Evolutionary conservation across 345 rosid genomes (phyloP).

Genomic region (Murraya koenigii): DNA sequence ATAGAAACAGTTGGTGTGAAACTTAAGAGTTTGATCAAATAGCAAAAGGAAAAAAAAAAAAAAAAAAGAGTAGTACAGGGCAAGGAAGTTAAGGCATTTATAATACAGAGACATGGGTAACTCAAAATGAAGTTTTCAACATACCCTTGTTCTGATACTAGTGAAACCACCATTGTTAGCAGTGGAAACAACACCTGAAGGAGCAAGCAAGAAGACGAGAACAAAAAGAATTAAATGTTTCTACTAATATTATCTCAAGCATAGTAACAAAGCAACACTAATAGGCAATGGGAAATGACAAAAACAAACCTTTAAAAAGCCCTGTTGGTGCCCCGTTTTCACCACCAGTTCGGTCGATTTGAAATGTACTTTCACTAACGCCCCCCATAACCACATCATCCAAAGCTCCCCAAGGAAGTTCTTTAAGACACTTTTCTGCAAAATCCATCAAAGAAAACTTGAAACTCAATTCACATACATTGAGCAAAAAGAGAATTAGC

Average conservation of each 20-base stretch:
- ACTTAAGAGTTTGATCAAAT: neutral
- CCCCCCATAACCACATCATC: conserved; percentile 99
- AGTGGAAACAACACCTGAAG: conserved; percentile 79
- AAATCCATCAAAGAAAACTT: conserved; percentile 8
- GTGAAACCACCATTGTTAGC: conserved; percentile 94
- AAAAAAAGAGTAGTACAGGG: neutral
- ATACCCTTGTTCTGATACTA: conserved; percentile 82
- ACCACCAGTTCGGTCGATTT: conserved; percentile 61
- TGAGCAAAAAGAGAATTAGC: neutral
- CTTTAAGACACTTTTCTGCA: conserved; percentile 63
- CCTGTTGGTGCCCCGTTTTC: conserved; percentile 77
- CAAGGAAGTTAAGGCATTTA: conserved; percentile 1
- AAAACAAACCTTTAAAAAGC: conserved; percentile 63
- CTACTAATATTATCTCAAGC: neutral
- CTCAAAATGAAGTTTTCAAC: conserved; percentile 11
- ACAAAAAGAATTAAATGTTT: neutral
- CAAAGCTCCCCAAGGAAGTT: conserved; percentile 92
- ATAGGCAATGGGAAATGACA: neutral
- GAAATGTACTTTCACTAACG: conserved; percentile 78
- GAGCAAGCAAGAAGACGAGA: conserved; percentile 3
- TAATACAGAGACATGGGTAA: neutral
- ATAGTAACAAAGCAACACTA: neutral
- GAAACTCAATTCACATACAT: neutral
- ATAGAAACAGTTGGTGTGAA: neutral
- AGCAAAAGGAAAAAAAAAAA: neutral